phyloP scores from a whole-genome alignment of 306 rosid genomes.

The Urtica urens region DNA sequence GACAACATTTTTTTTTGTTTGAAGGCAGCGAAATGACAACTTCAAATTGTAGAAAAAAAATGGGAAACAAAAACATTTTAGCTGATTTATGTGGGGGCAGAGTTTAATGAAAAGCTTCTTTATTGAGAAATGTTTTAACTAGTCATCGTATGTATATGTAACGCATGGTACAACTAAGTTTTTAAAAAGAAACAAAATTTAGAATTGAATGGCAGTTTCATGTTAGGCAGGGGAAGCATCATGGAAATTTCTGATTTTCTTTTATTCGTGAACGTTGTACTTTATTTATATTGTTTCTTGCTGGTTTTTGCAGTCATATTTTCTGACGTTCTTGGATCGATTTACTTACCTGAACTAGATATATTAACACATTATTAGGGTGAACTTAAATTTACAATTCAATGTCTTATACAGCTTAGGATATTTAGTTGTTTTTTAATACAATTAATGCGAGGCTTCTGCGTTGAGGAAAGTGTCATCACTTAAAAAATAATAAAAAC shows the following conservation, averaged over 20 bases:
- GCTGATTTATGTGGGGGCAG: not conserved
- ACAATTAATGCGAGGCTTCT: no score
- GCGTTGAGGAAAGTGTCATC: no score
- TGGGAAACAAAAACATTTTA: not conserved
- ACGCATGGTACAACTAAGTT: not conserved
- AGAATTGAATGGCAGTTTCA: not conserved
- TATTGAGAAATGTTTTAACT: not conserved
- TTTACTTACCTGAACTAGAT: no score
- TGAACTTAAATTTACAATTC: no score
- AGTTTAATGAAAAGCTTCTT: not conserved
- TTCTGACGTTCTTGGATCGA: no score
- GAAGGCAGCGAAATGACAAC: not conserved
- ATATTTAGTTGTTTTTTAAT: no score
- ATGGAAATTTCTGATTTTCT: conserved; percentile 35
- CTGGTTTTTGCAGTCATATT: no score
- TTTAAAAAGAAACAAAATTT: not conserved
- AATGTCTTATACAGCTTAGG: no score
- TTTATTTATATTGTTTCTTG: no score
- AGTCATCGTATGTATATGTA: not conserved
- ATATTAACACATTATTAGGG: no score
- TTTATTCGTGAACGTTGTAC: conserved; percentile 19
- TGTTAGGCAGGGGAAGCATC: conserved; percentile 33
- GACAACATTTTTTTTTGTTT: not conserved
- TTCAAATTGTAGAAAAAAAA: not conserved
- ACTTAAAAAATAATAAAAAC: no score